phyloP scores from a whole-genome alignment of 495 filamentous ascomycete species.

The Talaromyces borbonicus region DNA sequence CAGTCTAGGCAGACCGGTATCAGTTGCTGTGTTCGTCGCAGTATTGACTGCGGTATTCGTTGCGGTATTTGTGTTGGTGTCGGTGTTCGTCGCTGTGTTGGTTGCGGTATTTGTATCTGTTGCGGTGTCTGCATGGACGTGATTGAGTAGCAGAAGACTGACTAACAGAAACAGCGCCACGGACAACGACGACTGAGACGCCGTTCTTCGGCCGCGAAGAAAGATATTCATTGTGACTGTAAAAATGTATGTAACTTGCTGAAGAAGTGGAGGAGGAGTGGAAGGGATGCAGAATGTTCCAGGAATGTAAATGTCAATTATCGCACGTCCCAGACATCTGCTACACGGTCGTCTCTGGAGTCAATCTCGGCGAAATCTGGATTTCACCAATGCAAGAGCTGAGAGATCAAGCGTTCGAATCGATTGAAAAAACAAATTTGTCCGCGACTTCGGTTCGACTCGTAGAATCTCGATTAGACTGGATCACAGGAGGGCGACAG shows the following conservation, averaged over 20 bases:
- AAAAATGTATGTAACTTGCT: background rate
- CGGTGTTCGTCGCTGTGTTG: too few species aligned
- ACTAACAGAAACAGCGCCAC: background rate
- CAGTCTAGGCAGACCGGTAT: conserved; percentile 15
- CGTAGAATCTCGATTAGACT: background rate
- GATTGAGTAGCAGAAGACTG: too few species aligned
- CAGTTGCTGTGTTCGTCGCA: conserved; percentile 8
- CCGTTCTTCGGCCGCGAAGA: background rate
- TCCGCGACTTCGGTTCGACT: too few species aligned
- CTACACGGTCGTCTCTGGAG: background rate
- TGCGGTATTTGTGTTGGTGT: too few species aligned
- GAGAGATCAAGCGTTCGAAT: too few species aligned
- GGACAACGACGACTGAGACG: background rate
- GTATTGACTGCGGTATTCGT: conserved; percentile 24
- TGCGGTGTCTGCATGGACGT: conserved; percentile 6
- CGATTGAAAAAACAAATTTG: too few species aligned
- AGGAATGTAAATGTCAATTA: conserved; percentile 3
- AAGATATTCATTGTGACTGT: conserved; percentile 1
- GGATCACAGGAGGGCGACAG: too few species aligned
- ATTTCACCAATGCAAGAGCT: background rate
- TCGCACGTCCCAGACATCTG: background rate
- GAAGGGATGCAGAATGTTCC: conserved; percentile 1
- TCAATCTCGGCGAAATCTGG: background rate
- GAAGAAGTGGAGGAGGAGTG: too few species aligned
- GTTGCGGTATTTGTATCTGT: background rate